phyloP scores from a whole-genome alignment of 2,329 filamentous ascomycete genomes.

The Elsinoe perseae region DNA sequence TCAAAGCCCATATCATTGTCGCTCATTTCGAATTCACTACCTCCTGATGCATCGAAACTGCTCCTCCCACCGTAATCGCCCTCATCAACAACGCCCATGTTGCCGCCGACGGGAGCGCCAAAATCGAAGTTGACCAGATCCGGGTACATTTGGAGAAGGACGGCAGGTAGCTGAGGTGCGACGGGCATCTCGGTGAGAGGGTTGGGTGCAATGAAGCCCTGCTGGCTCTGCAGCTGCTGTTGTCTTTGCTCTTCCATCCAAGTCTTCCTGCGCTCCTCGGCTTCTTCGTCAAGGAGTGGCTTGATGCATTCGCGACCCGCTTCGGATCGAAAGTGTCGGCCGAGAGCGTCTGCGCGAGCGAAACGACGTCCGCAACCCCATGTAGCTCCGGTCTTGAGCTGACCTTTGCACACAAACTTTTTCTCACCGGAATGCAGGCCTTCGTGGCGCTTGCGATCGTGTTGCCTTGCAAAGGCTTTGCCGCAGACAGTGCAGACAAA shows the following conservation, averaged over 20 bases:
- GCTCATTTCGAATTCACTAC: conserved; percentile 45
- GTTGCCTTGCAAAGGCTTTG: conserved; percentile 94
- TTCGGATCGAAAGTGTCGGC: conserved; percentile 79
- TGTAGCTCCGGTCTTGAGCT: conserved; percentile 69
- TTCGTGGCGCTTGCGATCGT: conserved; percentile 95
- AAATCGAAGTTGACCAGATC: conserved; percentile 87
- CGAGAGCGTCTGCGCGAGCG: conserved; percentile 88
- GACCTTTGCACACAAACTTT: conserved; percentile 94
- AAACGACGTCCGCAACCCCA: conserved; percentile 95
- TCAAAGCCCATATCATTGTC: conserved; percentile 7
- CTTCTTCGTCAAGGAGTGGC: conserved; percentile 91
- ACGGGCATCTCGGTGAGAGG: conserved; percentile 32
- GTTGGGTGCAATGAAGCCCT: conserved; percentile 32
- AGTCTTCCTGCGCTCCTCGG: conserved; percentile 66
- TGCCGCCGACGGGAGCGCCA: conserved; percentile 45
- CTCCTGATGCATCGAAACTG: conserved; percentile 66
- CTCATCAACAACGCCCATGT: conserved; percentile 54
- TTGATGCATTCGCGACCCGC: conserved; percentile 95
- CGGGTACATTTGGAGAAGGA: conserved; percentile 84
- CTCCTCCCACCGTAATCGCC: conserved; percentile 66
- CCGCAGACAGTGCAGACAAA: conserved; percentile 96
- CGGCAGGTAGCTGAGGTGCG: conserved; percentile 64
- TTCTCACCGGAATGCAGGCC: conserved; percentile 95
- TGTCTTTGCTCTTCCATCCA: conserved; percentile 53
- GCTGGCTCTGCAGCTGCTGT: conserved; percentile 53